phyloP scores from a whole-genome alignment of 768 basidiomycete species.

The Mycena sanguinolenta region DNA sequence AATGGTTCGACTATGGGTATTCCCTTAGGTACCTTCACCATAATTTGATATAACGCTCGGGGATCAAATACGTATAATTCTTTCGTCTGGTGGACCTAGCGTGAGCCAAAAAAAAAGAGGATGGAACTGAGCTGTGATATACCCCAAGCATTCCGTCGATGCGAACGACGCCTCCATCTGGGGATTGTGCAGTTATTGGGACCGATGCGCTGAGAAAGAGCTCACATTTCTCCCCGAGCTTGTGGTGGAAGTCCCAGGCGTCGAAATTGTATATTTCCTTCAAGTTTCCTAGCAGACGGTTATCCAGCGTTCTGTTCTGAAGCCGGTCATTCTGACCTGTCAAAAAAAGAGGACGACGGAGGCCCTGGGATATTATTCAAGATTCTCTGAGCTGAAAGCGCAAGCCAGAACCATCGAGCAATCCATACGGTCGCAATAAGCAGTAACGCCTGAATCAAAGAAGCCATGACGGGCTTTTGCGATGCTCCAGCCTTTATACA shows the following conservation, averaged over 20 bases:
- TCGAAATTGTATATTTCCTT: conserved; percentile 7
- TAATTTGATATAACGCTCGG: conserved; percentile 49
- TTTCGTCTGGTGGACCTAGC: conserved; percentile 36
- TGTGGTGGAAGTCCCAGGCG: conserved; percentile 28
- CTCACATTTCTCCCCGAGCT: conserved; percentile 24
- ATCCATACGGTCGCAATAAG: not conserved
- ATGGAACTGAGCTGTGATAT: not conserved
- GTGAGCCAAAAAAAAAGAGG: not conserved
- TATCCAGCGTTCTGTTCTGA: not conserved
- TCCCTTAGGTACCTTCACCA: conserved; percentile 43
- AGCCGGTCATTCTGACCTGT: not conserved
- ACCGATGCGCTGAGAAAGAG: not conserved
- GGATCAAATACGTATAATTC: conserved; percentile 53
- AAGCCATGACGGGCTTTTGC: not conserved
- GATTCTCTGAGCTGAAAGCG: not conserved
- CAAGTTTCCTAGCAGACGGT: conserved; percentile 24
- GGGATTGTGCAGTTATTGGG: not conserved
- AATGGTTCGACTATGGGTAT: not conserved
- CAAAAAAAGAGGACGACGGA: conserved; percentile 24
- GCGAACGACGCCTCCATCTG: conserved; percentile 34
- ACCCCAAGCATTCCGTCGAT: conserved; percentile 36
- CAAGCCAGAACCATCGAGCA: conserved; percentile 5
- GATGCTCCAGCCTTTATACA: not conserved
- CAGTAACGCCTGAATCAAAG: not conserved
- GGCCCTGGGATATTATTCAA: conserved; percentile 41